These are phyloP conservation scores for Fusarium papillatum DNA, from an alignment of 2,329 filamentous ascomycete species.

Conservation along the genomic window DNA sequence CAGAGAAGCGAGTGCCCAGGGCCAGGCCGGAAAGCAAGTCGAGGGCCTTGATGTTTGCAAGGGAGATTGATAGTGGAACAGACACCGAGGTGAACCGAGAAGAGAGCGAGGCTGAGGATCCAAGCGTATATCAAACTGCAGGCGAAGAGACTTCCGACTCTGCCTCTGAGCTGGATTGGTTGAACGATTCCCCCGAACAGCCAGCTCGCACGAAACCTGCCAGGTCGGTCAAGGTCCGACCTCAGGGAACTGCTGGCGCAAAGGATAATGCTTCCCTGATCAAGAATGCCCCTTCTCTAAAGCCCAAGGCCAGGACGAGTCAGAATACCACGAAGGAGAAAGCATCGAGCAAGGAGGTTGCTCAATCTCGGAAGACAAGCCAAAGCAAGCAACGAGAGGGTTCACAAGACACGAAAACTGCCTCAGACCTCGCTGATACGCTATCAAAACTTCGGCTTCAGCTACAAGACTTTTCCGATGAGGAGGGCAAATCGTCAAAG, in stretches of 20 bases:
- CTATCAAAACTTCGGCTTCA: slow-evolving; percentile 43
- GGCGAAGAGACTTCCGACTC: slow-evolving; percentile 36
- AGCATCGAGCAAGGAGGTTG: slow-evolving; percentile 5
- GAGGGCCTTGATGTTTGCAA: slow-evolving; percentile 19
- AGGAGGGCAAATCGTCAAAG: slow-evolving; percentile 25
- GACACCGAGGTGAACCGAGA: slow-evolving; percentile 17
- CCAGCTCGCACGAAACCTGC: slow-evolving; percentile 1
- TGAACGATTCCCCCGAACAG: slow-evolving; percentile 26
- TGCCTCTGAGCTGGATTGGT: slow-evolving; percentile 30
- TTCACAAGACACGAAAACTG: slow-evolving; percentile 14
- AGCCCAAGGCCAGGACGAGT: slow-evolving; percentile 7
- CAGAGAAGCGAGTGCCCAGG: slow-evolving; percentile 1
- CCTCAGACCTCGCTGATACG: slow-evolving; percentile 39
- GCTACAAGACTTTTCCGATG: slow-evolving; percentile 39
- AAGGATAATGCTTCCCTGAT: neutral
- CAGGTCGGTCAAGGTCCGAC: neutral
- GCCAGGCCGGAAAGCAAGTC: slow-evolving; percentile 4
- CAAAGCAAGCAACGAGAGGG: neutral
- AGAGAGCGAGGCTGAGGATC: slow-evolving; percentile 34
- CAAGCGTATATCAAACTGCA: slow-evolving; percentile 43
- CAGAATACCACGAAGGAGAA: neutral
- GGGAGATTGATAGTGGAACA: slow-evolving; percentile 21
- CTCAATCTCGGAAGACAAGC: slow-evolving; percentile 7
- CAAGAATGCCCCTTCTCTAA: slow-evolving; percentile 14
- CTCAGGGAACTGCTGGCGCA: neutral